Percentiles rank a stretch among this genome's conserved stretches.
These are phyloP conservation scores for Backusella sp. DNA, from an alignment of 192 early-diverging fungal species.

Conservation along the genomic window DNA sequence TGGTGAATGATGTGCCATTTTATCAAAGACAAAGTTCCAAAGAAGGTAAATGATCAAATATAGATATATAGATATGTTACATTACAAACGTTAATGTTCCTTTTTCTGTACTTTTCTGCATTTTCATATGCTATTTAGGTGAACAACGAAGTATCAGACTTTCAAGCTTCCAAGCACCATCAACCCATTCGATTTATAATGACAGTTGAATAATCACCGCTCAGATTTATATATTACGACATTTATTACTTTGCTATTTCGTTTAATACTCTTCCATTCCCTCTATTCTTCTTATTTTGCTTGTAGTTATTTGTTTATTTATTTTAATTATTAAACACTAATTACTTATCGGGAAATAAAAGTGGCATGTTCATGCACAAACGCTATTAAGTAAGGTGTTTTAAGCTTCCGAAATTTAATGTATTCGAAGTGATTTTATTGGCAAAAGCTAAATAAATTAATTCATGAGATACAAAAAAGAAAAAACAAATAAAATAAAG, in stretches of 20 bases:
- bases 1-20: not conserved
- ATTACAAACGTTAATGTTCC: not conserved
- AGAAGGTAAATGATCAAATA: not conserved
- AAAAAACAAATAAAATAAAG: not conserved
- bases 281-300: not conserved
- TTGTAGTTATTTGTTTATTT: not conserved
- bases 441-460: not conserved
- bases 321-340: not conserved
- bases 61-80: not conserved
- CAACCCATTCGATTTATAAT: not conserved
- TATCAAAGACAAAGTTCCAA: not conserved
- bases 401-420: constrained; percentile 1
- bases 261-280: not conserved
- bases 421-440: not conserved
- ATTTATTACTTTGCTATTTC: not conserved
- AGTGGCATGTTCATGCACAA: not conserved
- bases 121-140: not conserved
- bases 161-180: not conserved
- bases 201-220: not conserved
- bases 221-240: too few species aligned
- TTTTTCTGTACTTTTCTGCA: not conserved
- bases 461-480: not conserved
- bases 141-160: not conserved
- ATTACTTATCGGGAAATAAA: not conserved
- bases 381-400: not conserved